Evolutionary conservation across 257 asterid genomes (phyloP), one percentile per base, ranked within the genome.

Genomic region (Ilex aquifolium): DNA sequence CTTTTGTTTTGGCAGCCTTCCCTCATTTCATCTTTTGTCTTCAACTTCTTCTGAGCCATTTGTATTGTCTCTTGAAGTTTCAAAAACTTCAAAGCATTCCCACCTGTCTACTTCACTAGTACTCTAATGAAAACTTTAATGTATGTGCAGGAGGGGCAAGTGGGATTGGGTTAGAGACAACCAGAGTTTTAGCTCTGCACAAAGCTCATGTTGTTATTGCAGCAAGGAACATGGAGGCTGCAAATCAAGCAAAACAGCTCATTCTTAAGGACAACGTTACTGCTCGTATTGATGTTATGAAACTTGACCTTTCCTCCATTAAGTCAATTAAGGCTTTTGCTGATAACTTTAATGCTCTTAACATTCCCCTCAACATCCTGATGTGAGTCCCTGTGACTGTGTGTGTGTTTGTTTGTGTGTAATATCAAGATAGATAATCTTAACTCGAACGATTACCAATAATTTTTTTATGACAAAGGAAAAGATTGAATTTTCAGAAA

Each of bases 111-210:
- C 27, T 21, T 21, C 27, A 21, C 27, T 21, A 21, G 27, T 21
- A 21, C 27, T 21, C 27, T 21, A 21, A 21, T 21, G 1, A 21
- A 21, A 21, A 21, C 27, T 21, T 21, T 21, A 21, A 21, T 32
- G 0, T 3, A 11, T 54, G 10, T 67, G 70, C 71, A 92, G 99
- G 97, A 11, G 99, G 94, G 52, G 96, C 95, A 57, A 81, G 87
- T 65, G 99, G 99, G 53, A 85, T 93, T 31, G 96, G 99, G 9
- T 56, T 85, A 56, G 97, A 93, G 74, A 87, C 99, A 5, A 82
- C 85, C 60, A 77, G 96, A 74, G 92, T 90, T 36, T 57, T 93
- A 59, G 90, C 95, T 1, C 71, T 75, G 8, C 81, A 92, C 74
- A 85, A 84, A 14, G 92, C 74, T 0, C 95, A 79, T 65, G 96